Evolutionary conservation across 2,329 filamentous ascomycete species (phyloP).

Genomic region (Xylariaceae sp.): DNA sequence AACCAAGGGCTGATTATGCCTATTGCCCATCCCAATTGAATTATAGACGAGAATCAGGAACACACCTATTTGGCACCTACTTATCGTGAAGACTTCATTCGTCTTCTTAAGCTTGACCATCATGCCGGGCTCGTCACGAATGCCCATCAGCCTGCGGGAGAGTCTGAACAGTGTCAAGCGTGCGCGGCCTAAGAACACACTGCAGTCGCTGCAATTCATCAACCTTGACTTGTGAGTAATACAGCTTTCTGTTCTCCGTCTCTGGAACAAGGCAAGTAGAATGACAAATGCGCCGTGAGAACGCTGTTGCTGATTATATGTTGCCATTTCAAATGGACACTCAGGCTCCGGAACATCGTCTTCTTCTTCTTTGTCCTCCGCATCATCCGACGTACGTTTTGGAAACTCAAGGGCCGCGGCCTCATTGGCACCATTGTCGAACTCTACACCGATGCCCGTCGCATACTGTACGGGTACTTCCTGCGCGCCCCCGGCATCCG

Average conservation of each 20-base stretch:
- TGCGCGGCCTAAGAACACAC: slow-evolving; percentile 48
- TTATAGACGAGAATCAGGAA: too few species aligned
- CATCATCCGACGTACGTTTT: slow-evolving; percentile 72
- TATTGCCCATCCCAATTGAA: too few species aligned
- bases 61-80: too few species aligned
- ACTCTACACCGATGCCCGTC: slow-evolving; percentile 65
- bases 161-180: slow-evolving; percentile 58
- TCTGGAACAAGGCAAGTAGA: too few species aligned
- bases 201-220: slow-evolving; percentile 52
- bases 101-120: slow-evolving; percentile 6
- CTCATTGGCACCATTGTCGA: slow-evolving; percentile 72
- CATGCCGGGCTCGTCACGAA: slow-evolving; percentile 63
- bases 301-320: background rate
- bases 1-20: too few species aligned
- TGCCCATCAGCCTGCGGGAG: slow-evolving; percentile 66
- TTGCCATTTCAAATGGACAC: background rate
- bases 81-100: too few species aligned
- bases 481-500: slow-evolving; percentile 82
- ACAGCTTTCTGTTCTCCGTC: too few species aligned
- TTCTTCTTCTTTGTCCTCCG: slow-evolving; percentile 85
- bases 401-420: slow-evolving; percentile 85
- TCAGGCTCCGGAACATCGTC: slow-evolving; percentile 78
- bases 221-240: slow-evolving; percentile 63
- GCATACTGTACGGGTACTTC: slow-evolving; percentile 78
- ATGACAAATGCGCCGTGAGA: too few species aligned